Conservation (phyloP, 1,284 basidiomycete genomes). For the Ceratobasidium sp. region DNA sequence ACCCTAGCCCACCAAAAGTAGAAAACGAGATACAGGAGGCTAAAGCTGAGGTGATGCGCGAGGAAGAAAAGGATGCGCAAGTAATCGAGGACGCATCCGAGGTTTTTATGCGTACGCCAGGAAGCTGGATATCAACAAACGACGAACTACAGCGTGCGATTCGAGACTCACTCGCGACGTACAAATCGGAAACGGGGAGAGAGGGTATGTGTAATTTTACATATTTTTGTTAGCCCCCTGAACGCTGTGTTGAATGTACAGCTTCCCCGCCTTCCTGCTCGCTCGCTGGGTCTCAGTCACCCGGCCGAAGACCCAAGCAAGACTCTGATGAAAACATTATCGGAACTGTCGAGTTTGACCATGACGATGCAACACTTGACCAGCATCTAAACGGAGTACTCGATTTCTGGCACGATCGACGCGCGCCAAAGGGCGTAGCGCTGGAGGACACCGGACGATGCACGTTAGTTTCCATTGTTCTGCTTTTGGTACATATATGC, state of each 20-base stretch:
- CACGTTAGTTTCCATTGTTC: slow-evolving; percentile 64
- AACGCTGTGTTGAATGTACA: neutral
- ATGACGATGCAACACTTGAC: slow-evolving; percentile 71
- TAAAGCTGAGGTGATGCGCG: neutral
- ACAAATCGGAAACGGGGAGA: slow-evolving; percentile 5
- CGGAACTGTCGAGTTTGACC: slow-evolving; percentile 72
- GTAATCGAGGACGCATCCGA: neutral
- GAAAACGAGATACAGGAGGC: neutral
- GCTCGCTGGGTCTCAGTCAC: slow-evolving; percentile 13
- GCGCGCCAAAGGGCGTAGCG: slow-evolving; percentile 76
- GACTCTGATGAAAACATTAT: slow-evolving; percentile 64
- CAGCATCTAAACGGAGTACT: slow-evolving; percentile 70
- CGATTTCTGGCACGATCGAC: slow-evolving; percentile 79
- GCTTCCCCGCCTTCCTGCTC: slow-evolving; percentile 33
- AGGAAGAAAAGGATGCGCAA: slow-evolving; percentile 9
- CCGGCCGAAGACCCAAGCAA: neutral
- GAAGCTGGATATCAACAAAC: neutral
- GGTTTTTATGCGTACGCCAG: neutral
- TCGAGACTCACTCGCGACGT: slow-evolving; percentile 20
- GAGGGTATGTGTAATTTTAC: neutral
- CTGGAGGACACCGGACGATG: slow-evolving; percentile 74
- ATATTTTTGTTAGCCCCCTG: neutral
- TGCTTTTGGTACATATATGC: slow-evolving; percentile 1
- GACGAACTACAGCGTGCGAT: slow-evolving; percentile 38
- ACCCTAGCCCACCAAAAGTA: neutral